Evolutionary conservation across 345 rosid genomes (phyloP), one percentile per base, ranked within the genome.

Genomic region (Populus davidiana): DNA sequence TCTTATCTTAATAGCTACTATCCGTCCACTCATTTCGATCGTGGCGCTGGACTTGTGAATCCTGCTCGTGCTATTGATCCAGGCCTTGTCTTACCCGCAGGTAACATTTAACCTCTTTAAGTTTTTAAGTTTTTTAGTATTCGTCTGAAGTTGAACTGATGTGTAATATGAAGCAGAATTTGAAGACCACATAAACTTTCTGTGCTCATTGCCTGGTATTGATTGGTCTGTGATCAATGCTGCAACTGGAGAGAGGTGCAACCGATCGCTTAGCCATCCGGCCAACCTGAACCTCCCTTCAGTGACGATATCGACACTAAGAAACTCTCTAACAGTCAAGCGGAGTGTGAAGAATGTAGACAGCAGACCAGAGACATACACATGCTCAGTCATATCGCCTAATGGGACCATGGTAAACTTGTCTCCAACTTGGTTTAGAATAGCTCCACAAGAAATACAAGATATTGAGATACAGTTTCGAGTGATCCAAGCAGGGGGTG

Each of bases 251-350:
- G 82, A 70, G n/a, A 29, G 65, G 70, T 94, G 98, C 89, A 78
- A 75, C 25, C 81, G 63, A 2, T 13, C 73, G 1, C 75, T 88
- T 31, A 69, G 85, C 89, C 87, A 85, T 75, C 94, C 90, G 0
- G 90, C 97, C 2, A 83, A 91, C 79, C 86, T 95, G 72, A 93
- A 95, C 85, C 85, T 89, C 21, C 97, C 97, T 1, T 94, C 94
- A 2, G 87, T 93, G 63, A 91, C 94, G 12, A 81, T 93, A 78
- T 89, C 96, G 44, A 69, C 87, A 29, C 80, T 93, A 13, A 79
- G 49, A 65, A 84, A 83, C 25, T 72, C 89, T 17, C 85, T 74
- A 74, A 72, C 67, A 9, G 70, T 91, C 75, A 84, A 67, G 49
- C 83, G 97, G 81, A 89, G 85, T 70, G 86, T 95, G 81, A 88